Percentiles rank a stretch among this genome's conserved stretches.
Evolutionary conservation across 768 basidiomycete species (phyloP).

Genomic region (Nidula microcarpa): DNA sequence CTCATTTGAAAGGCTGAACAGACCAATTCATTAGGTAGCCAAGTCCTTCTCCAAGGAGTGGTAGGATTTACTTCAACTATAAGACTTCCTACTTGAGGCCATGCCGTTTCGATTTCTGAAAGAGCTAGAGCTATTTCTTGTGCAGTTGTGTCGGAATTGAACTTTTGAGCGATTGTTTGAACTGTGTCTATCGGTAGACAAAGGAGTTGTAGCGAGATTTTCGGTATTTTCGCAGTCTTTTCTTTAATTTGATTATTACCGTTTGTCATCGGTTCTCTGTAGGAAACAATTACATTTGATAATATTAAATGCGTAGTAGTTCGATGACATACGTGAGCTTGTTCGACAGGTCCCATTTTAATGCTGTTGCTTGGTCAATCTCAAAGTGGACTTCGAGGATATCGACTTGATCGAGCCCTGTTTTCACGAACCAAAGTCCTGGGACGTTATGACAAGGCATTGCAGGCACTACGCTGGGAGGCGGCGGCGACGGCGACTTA

Average conservation of each 20-base stretch:
- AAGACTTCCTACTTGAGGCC: constrained; percentile 44
- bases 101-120: constrained; percentile 21
- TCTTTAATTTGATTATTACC: neutral
- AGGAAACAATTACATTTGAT: too few species aligned
- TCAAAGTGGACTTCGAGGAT: constrained; percentile 32
- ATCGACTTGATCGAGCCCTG: constrained; percentile 24
- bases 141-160: constrained; percentile 11
- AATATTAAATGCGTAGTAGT: neutral
- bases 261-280: too few species aligned
- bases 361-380: constrained; percentile 29
- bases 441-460: constrained; percentile 31
- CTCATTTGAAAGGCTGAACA: neutral
- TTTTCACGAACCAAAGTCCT: constrained; percentile 35
- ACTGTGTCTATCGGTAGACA: constrained; percentile 25
- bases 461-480: too few species aligned
- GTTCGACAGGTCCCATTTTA: constrained; percentile 25
- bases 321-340: constrained; percentile 9
- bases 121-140: constrained; percentile 20
- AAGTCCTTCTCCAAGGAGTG: constrained; percentile 25
- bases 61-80: constrained; percentile 43
- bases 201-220: constrained; percentile 27
- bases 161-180: constrained; percentile 11
- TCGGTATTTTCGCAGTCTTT: constrained; percentile 4
- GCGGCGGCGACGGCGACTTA: too few species aligned
- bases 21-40: constrained; percentile 43